Conservation (phyloP, 2,329 filamentous ascomycete genomes). For the Aspergillus phoenicis region DNA sequence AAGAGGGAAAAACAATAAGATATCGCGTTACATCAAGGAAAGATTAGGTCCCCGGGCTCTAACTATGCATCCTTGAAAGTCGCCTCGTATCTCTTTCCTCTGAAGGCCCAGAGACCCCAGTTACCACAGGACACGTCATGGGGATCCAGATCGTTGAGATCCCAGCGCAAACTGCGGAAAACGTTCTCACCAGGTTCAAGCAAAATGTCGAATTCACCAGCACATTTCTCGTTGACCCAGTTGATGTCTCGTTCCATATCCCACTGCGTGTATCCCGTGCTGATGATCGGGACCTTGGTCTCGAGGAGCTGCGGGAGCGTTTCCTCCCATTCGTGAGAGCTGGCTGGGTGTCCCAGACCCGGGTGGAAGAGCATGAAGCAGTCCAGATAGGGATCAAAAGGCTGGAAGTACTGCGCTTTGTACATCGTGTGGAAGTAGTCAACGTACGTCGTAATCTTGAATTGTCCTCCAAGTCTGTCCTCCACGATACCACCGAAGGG, state of each 20-base stretch:
- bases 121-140: constrained; percentile 94
- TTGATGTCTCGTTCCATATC: constrained; percentile 92
- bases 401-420: constrained; percentile 84
- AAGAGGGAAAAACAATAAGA: too few species aligned
- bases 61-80: constrained; percentile 34
- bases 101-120: constrained; percentile 96
- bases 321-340: constrained; percentile 89
- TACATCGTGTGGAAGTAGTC: constrained; percentile 98
- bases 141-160: constrained; percentile 92
- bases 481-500: constrained; percentile 94
- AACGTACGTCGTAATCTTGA: constrained; percentile 97
- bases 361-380: constrained; percentile 97
- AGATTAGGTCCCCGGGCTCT: background rate
- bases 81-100: constrained; percentile 81
- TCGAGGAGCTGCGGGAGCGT: constrained; percentile 87
- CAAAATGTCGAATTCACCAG: constrained; percentile 88
- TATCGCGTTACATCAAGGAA: too few species aligned
- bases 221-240: constrained; percentile 82
- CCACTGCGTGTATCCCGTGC: constrained; percentile 92
- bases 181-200: constrained; percentile 90
- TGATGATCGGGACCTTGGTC: constrained; percentile 92
- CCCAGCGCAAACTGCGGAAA: constrained; percentile 94
- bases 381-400: constrained; percentile 98
- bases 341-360: constrained; percentile 89
- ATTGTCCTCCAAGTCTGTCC: constrained; percentile 79